Conservation (phyloP, 805 yeast genomes). For the Candida insectorum region DNA sequence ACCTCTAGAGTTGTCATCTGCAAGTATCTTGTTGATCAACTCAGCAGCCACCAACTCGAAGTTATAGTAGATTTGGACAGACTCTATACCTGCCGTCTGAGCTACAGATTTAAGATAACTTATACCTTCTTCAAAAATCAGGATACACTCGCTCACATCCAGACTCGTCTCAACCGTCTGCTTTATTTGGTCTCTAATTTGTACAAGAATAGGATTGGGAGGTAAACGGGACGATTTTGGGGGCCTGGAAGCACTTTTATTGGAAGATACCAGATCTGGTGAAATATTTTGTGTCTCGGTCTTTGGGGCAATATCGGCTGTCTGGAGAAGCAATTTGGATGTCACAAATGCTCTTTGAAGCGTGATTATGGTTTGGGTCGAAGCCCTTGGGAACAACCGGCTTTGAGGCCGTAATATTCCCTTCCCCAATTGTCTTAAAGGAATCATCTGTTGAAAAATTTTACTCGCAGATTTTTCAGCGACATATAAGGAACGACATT, state of each 20-base stretch:
- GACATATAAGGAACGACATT: neutral
- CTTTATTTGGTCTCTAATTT: slow-evolving; percentile 30
- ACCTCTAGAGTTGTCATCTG: slow-evolving; percentile 3
- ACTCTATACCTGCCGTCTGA: slow-evolving; percentile 16
- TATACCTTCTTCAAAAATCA: slow-evolving; percentile 40
- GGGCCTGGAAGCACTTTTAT: neutral
- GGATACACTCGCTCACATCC: slow-evolving; percentile 27
- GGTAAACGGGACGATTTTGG: neutral
- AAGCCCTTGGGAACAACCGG: neutral
- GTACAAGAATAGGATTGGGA: slow-evolving; percentile 17
- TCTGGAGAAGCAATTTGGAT: too few species aligned
- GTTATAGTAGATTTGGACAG: slow-evolving; percentile 18
- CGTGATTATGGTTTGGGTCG: neutral
- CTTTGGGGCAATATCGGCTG: neutral
- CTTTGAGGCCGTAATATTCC: neutral
- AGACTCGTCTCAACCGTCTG: slow-evolving; percentile 17
- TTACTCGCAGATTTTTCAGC: neutral
- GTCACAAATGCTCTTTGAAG: neutral
- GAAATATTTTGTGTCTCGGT: too few species aligned
- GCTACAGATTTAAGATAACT: slow-evolving; percentile 20
- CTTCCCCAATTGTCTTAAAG: neutral
- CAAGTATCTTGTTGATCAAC: slow-evolving; percentile 10
- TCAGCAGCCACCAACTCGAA: slow-evolving; percentile 26
- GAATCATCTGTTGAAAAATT: neutral
- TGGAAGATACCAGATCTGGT: neutral